Evolutionary conservation across 805 yeast species (phyloP).

Genomic region (Pichia membranifaciens): DNA sequence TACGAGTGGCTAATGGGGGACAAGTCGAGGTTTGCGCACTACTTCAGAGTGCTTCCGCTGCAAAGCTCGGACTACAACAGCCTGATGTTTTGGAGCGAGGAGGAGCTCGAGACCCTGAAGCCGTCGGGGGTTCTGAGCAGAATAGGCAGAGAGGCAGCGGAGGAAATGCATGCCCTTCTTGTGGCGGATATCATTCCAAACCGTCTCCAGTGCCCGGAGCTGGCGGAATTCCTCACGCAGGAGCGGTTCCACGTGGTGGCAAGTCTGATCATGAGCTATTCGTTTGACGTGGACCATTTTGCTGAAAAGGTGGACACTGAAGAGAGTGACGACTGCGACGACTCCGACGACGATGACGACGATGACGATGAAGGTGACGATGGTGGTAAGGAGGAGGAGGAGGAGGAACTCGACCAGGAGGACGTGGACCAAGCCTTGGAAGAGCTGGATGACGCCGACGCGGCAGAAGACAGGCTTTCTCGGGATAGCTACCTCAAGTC

Average conservation of each 20-base stretch:
- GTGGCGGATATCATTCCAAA: slow-evolving; percentile 35
- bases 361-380: slow-evolving; percentile 33
- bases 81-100: slow-evolving; percentile 73
- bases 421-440: slow-evolving; percentile 23
- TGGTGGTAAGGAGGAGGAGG: slow-evolving; percentile 27
- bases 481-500: slow-evolving; percentile 50
- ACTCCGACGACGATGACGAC: slow-evolving; percentile 17
- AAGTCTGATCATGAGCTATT: slow-evolving; percentile 78
- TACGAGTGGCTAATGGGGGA: slow-evolving; percentile 49
- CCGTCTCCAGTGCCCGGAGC: slow-evolving; percentile 31
- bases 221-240: slow-evolving; percentile 35
- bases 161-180: slow-evolving; percentile 47
- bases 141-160: slow-evolving; percentile 66
- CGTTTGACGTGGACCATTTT: slow-evolving; percentile 68
- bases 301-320: slow-evolving; percentile 27
- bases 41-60: slow-evolving; percentile 65
- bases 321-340: slow-evolving; percentile 19
- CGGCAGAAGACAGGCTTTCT: slow-evolving; percentile 23
- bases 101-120: slow-evolving; percentile 47
- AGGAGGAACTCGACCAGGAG: slow-evolving; percentile 7
- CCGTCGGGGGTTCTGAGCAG: slow-evolving; percentile 71
- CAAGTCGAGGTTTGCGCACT: slow-evolving; percentile 59
- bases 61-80: slow-evolving; percentile 42
- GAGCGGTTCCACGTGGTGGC: slow-evolving; percentile 70
- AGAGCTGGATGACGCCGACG: slow-evolving; percentile 16